Evolutionary conservation across 495 filamentous ascomycete species (phyloP).

Genomic region (Talaromyces thailandensis): DNA sequence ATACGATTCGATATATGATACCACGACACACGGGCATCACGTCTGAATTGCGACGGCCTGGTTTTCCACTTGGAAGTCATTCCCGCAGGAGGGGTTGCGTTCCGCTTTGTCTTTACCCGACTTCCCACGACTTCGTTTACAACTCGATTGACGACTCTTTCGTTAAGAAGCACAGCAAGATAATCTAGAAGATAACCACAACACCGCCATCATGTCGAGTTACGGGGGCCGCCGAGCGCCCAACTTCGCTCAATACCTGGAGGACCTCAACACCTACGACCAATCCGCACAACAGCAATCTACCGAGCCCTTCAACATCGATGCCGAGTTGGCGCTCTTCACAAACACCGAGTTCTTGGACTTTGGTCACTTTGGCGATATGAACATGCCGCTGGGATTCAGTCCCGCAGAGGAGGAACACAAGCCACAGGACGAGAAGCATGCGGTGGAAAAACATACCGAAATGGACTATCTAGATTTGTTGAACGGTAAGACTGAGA

Average conservation of each 20-base stretch:
- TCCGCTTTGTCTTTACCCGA: background rate
- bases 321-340: constrained; percentile 78
- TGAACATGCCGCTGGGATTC: constrained; percentile 27
- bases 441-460: constrained; percentile 15
- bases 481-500: constrained; percentile 27
- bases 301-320: constrained; percentile 50
- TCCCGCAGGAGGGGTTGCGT: background rate
- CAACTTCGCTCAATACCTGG: constrained; percentile 82
- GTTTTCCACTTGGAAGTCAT: background rate
- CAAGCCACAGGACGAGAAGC: constrained; percentile 10
- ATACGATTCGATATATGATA: background rate
- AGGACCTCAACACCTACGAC: constrained; percentile 75
- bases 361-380: constrained; percentile 55
- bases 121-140: too few species aligned
- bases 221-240: constrained; percentile 64
- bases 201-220: constrained; percentile 22
- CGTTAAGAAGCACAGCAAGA: background rate
- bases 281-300: constrained; percentile 44
- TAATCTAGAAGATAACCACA: background rate
- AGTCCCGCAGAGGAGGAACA: constrained; percentile 22
- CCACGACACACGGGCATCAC: background rate
- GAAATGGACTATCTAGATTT: constrained; percentile 39
- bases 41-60: background rate
- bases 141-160: background rate
- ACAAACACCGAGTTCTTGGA: constrained; percentile 93